Base-by-base conservation (phyloP, 768 basidiomycete species). In the Auriscalpium microsporum region DNA sequence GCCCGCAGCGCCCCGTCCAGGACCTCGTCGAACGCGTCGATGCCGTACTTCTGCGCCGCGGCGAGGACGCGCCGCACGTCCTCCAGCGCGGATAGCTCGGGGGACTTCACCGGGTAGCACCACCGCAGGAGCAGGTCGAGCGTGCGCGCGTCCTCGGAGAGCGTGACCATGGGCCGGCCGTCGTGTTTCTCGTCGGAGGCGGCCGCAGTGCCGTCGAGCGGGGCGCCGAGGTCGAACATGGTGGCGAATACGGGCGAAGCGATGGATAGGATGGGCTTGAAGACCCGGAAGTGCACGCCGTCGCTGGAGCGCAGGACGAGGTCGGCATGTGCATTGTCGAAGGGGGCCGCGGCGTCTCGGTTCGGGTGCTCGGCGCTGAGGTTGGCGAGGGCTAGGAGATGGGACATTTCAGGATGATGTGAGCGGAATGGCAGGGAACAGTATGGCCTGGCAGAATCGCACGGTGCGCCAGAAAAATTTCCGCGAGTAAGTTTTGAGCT, bases 191-290 rank as follows among this genome's bases (percentile, higher is more conserved):
- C 10, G 8, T 36, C 37, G 5, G 36, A 10, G 35, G 37, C 36
- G 4, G 36, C 11, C 8, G 19, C 28, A 33, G 48, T 14, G 21
- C 23, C 23, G 7, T 23, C 10, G 4, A 34, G 19, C 13, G 68
- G 58, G 28, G 71, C 65, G 2, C 67, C 66, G 10, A 68, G 46
- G n/a, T 53, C 35, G 48, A 73, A 68, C 53, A 73, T 62, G 23
- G 60, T 55, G 28, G 65, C 58, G 54, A 72, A 75, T 56, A 68
- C 62, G 0, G 68, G 62, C 8, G 72, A 73, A 0, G 71, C 63
- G 19, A 71, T 62, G 10, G 65, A 63, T 9, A 74, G 68, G 45
- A 73, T 68, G 14, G 64, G 56, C 19, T 58, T 68, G 59, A 70
- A 68, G 23, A 69, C 55, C 4, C 64, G 62, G 48, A 72, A 52